phyloP scores from a whole-genome alignment of 1,139 yeast genomes.

The Suhomyces yuchorum region DNA sequence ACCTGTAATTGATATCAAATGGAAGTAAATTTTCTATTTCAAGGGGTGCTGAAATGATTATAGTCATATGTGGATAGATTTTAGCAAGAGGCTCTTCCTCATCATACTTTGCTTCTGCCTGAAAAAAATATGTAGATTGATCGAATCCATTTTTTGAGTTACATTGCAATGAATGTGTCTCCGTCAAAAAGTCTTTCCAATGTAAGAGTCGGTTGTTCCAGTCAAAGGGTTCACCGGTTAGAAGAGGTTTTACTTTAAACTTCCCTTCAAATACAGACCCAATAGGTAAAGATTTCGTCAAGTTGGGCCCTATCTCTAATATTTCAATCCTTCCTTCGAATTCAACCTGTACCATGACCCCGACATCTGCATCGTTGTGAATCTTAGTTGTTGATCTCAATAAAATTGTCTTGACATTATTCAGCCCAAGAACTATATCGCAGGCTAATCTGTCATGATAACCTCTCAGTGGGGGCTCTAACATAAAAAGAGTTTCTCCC shows the following conservation, averaged over 20 bases:
- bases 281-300: slow-evolving; percentile 69
- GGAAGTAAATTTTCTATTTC: slow-evolving; percentile 86
- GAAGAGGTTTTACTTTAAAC: slow-evolving; percentile 62
- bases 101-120: slow-evolving; percentile 69
- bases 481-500: slow-evolving; percentile 75
- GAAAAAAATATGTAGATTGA: slow-evolving; percentile 61
- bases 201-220: slow-evolving; percentile 66
- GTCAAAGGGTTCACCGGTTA: slow-evolving; percentile 51
- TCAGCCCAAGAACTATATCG: slow-evolving; percentile 68
- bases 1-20: slow-evolving; percentile 70
- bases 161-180: slow-evolving; percentile 63
- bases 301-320: slow-evolving; percentile 52
- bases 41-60: slow-evolving; percentile 82
- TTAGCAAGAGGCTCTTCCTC: slow-evolving; percentile 66
- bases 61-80: slow-evolving; percentile 82
- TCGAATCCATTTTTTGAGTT: slow-evolving; percentile 41
- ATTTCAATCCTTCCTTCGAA: slow-evolving; percentile 16
- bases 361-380: slow-evolving; percentile 69
- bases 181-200: slow-evolving; percentile 67
- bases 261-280: slow-evolving; percentile 61
- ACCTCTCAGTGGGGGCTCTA: slow-evolving; percentile 62
- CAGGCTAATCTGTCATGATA: slow-evolving; percentile 76
- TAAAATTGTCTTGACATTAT: slow-evolving; percentile 74
- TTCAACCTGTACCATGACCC: slow-evolving; percentile 48
- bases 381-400: slow-evolving; percentile 75